Evolutionary conservation across 371 early-diverging fungal species (phyloP).

Genomic region (Quaeritorhiza haematococci): DNA sequence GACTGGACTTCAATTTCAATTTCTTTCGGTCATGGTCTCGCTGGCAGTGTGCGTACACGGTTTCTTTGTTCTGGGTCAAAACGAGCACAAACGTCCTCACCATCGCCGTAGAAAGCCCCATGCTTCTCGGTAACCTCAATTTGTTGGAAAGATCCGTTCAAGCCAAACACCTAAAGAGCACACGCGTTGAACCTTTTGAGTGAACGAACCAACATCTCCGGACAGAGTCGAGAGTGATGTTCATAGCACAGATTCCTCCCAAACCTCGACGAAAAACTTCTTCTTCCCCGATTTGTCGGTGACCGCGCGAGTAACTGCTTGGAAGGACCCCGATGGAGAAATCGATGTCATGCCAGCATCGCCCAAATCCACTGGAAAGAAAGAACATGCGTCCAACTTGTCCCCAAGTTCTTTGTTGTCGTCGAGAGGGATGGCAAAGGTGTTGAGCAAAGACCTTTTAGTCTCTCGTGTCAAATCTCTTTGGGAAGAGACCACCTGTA

Average conservation of each 20-base stretch:
- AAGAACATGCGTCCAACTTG: too few species aligned
- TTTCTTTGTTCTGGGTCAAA: neutral
- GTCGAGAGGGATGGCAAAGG: too few species aligned
- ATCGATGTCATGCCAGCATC: too few species aligned
- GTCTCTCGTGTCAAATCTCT: too few species aligned
- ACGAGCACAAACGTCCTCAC: constrained; percentile 8
- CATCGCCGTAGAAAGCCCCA: constrained; percentile 56
- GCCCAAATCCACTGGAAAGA: too few species aligned
- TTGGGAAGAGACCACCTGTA: too few species aligned
- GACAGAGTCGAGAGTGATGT: neutral
- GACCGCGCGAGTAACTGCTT: constrained; percentile 4
- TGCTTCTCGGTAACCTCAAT: constrained; percentile 54
- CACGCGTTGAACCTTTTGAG: constrained; percentile 1
- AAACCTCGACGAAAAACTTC: constrained; percentile 44
- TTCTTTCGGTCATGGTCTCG: neutral
- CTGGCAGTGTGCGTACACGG: too few species aligned
- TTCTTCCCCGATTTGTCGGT: constrained; percentile 15
- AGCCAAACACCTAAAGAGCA: constrained; percentile 43
- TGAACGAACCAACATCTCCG: constrained; percentile 3
- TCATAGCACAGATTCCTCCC: neutral
- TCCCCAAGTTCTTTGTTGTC: too few species aligned
- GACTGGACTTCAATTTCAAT: neutral
- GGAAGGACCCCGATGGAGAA: too few species aligned
- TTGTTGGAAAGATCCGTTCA: constrained; percentile 31
- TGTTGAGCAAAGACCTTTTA: too few species aligned